Conservation (phyloP, 768 basidiomycete genomes). For the Sarcomyxa edulis region DNA sequence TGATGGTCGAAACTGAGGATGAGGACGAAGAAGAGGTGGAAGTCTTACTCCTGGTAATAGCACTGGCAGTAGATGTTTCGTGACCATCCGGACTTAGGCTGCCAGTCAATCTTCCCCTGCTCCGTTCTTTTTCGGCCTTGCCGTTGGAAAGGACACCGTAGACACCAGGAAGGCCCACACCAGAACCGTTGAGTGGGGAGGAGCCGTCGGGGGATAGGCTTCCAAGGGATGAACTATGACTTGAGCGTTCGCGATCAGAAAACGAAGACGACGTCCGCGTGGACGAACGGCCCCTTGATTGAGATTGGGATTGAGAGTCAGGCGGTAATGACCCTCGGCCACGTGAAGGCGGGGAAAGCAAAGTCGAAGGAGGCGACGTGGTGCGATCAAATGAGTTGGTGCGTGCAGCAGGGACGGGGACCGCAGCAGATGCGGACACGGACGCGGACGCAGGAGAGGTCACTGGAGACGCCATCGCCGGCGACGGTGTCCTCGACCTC, state of each 20-base stretch:
- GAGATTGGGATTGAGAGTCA: constrained; percentile 14
- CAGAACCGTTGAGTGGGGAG: constrained; percentile 18
- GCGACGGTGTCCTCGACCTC: constrained; percentile 35
- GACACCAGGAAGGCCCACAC: constrained; percentile 21
- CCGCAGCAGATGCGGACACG: constrained; percentile 9
- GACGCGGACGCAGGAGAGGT: constrained; percentile 13
- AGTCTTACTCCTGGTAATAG: neutral
- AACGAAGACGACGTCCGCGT: constrained; percentile 49
- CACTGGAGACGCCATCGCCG: constrained; percentile 18
- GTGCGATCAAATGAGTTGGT: constrained; percentile 17
- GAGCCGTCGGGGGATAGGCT: constrained; percentile 23
- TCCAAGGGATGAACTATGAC: constrained; percentile 20
- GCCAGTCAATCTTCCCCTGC: constrained; percentile 12
- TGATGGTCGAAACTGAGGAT: neutral
- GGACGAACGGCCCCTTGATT: constrained; percentile 48
- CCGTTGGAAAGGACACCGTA: constrained; percentile 27
- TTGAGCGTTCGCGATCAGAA: constrained; percentile 40
- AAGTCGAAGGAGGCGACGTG: constrained; percentile 10
- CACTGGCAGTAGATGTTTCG: neutral
- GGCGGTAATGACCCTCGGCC: constrained; percentile 16
- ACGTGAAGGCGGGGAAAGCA: constrained; percentile 21
- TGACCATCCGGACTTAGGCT: constrained; percentile 10
- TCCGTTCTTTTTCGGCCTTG: constrained; percentile 21
- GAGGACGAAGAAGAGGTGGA: no score
- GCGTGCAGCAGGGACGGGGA: constrained; percentile 10